Evolutionary conservation across 1,139 yeast species (phyloP).

Genomic region (Pichia sp.): DNA sequence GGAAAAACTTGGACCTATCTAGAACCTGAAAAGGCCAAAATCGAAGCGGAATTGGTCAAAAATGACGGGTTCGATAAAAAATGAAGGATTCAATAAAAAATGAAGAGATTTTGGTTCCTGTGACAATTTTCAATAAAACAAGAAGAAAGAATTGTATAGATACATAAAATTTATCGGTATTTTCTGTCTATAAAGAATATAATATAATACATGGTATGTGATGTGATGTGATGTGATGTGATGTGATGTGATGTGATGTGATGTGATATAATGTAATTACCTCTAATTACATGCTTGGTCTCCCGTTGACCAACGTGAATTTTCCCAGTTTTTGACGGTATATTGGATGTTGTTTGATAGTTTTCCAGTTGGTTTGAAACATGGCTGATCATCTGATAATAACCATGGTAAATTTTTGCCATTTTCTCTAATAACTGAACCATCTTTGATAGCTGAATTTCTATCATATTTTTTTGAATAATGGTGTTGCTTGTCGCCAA

Average conservation of each 20-base stretch:
- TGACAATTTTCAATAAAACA: conserved; percentile 14
- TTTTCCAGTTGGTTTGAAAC: conserved; percentile 21
- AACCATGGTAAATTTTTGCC: conserved; percentile 34
- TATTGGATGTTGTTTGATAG: conserved; percentile 31
- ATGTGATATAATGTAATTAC: not conserved
- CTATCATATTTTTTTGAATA: not conserved
- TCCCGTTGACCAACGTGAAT: conserved; percentile 36
- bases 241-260: not conserved
- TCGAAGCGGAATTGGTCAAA: conserved; percentile 57
- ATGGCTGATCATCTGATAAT: conserved; percentile 13
- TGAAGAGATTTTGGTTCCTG: conserved; percentile 5
- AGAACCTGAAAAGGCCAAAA: conserved; percentile 61
- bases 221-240: no score
- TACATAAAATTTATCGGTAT: no score
- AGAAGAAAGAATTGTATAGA: no score
- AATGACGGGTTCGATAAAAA: conserved; percentile 52
- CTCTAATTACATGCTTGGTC: no score
- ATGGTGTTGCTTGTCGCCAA: not conserved
- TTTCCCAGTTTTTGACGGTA: conserved; percentile 48
- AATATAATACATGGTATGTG: no score
- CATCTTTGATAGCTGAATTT: conserved; percentile 2
- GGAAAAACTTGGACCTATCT: conserved; percentile 43
- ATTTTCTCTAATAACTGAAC: conserved; percentile 16
- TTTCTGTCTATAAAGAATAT: no score
- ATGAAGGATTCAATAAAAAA: no score